Base-by-base conservation (phyloP, 1,284 basidiomycete genomes). In the Trichosporon ovoides region DNA sequence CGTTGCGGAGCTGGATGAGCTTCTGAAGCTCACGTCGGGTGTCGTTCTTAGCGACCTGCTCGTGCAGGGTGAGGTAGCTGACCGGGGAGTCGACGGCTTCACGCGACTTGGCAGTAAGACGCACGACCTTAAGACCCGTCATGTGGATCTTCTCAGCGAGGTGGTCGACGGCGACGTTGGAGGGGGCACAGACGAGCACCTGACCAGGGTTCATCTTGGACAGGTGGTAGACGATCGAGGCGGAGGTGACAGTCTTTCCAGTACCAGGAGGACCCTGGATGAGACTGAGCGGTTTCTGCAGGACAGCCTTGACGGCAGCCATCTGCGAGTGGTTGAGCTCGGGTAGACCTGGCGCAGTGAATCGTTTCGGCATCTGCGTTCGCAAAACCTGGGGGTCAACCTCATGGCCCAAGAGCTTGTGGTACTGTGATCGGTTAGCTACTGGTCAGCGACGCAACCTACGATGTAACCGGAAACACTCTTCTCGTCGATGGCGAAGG, bases 171-270 rank as follows among this genome's bases (percentile, higher is more conserved):
- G 96, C 96, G 65, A 99, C 96, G 79, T 99, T 99, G 56, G 96
- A 98, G 0, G 96, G 96, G 1, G 96, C 96, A 75, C 94, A 96
- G 59, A 99, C 96, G 40, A 99, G 87, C 22, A 99, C 96, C 77
- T 98, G 96, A 33, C 96, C 96, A 0, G 93, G 93, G 71, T 98
- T 98, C 95, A 98, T 98, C 80, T 97, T 97, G 55, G 92, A 92
- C 9, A 99, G 86, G 76, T 99, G 96, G 76, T 98, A 93, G 43
- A 98, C 95, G 69, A 97, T 95, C 1, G 96, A 97, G 6, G 96
- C 96, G n/a, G 94, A 98, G 0, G 96, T 99, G 58, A 98, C 96
- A 0, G 96, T 99, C 80, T 99, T 99, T 46, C 96, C 96, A 0
- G 96, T 98, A 38, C 96, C 96, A 13, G 96, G 96, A 24, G 96